Evolutionary conservation across 192 early-diverging fungal species (phyloP), one percentile per base, ranked within the genome.

Genomic region (Dissophora ornata): DNA sequence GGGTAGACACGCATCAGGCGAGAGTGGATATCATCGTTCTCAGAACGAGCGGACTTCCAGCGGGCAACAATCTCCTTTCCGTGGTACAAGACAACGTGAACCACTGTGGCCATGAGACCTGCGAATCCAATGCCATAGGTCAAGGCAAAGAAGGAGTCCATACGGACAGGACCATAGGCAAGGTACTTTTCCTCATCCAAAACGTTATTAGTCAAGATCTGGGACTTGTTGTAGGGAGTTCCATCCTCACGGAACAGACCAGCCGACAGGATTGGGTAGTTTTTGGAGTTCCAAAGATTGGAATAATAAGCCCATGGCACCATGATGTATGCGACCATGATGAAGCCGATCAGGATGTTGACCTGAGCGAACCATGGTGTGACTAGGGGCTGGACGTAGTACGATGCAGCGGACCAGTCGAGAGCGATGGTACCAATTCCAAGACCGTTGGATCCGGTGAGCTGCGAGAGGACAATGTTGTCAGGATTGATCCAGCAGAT

Each of bases 1-100:
- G 65, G 57, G 56, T 87, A 87, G 11, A 79, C 74, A 21, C 77
- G 80, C 91, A 94, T 94, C 21, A 94, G 54, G n/a, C n/a, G n/a
- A n/a, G n/a, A n/a, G n/a, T n/a, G n/a, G n/a, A n/a, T n/a, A n/a
- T n/a, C n/a, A n/a, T 83, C 84, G 10, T 86, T 25, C 38, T 40
- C 47, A 9, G 29, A 36, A 29, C 48, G 56, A 47, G 71, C 44
- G 4, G 28, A 51, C 41, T 67, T 71, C 53, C 80, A 79, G 40
- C 83, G 82, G 19, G 50, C 44, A 28, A 69, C 57, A 47, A 89
- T 86, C 50, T 88, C 75, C 32, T 63, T 62, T 24, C 90, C 85
- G 44, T 92, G 85, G 73, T 83, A 89, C 10, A 93, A 67, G 24
- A 46, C 32, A 19, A 83, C 81, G 58, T 93, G 90, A 16, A 77